Percentiles rank a stretch among this genome's conserved stretches.
Conservation (phyloP, 768 basidiomycete genomes). For the Hemileccinum impolitum region DNA sequence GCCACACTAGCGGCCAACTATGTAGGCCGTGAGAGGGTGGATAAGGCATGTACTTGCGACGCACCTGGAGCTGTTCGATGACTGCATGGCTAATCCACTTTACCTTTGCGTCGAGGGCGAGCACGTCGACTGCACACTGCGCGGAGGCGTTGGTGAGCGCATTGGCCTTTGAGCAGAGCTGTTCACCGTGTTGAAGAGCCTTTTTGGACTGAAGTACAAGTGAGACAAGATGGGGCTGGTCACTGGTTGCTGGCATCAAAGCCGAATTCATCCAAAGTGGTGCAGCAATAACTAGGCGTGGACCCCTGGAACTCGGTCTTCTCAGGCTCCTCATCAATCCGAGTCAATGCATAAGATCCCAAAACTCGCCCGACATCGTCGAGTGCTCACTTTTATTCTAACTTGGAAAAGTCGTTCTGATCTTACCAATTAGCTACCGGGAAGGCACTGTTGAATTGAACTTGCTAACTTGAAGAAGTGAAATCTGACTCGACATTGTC, state of each 20-base stretch:
- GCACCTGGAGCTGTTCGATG: slow-evolving; percentile 71
- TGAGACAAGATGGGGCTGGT: slow-evolving; percentile 65
- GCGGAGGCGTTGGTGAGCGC: slow-evolving; percentile 62
- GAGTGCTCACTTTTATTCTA: too few species aligned
- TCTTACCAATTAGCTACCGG: too few species aligned
- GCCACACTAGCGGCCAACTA: slow-evolving; percentile 74
- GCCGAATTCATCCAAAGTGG: too few species aligned
- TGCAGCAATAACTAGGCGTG: too few species aligned
- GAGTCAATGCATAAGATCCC: too few species aligned
- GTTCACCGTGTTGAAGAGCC: slow-evolving; percentile 74
- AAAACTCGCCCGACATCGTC: too few species aligned
- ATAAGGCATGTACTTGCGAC: neutral
- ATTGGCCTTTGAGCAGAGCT: slow-evolving; percentile 69
- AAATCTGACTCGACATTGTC: too few species aligned
- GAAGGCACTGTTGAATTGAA: too few species aligned
- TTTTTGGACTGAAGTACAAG: slow-evolving; percentile 81
- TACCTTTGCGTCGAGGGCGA: slow-evolving; percentile 77
- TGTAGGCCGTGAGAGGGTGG: neutral
- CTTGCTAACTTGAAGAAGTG: too few species aligned
- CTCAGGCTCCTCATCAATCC: too few species aligned
- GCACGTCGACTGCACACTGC: slow-evolving; percentile 62
- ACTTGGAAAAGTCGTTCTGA: too few species aligned
- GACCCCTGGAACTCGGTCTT: too few species aligned
- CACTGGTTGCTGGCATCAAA: slow-evolving; percentile 28
- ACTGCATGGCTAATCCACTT: slow-evolving; percentile 75